Evolutionary conservation across 2,329 filamentous ascomycete genomes (phyloP).

Genomic region (Stachybotrys chlorohalonatus): DNA sequence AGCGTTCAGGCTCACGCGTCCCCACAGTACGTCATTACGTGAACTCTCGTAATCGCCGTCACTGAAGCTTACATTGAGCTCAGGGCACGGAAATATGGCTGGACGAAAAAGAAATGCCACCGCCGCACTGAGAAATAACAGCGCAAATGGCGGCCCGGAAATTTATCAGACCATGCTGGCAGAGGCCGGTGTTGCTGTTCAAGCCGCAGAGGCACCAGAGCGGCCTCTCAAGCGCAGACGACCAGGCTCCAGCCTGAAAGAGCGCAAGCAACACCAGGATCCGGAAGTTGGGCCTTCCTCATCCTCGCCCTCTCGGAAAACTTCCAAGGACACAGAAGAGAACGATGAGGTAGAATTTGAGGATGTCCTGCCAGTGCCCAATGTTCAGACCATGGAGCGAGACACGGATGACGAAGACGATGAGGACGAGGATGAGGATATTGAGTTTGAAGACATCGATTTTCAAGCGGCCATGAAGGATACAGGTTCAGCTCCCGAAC

Average conservation of each 20-base stretch:
- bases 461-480: slow-evolving; percentile 23
- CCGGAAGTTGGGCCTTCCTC: background rate
- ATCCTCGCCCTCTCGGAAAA: background rate
- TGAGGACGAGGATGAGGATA: slow-evolving; percentile 28
- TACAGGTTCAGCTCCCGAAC: slow-evolving; percentile 10
- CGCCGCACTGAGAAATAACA: slow-evolving; percentile 9
- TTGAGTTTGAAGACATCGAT: slow-evolving; percentile 40
- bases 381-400: slow-evolving; percentile 40
- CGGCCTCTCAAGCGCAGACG: slow-evolving; percentile 31
- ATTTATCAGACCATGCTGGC: slow-evolving; percentile 41
- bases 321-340: slow-evolving; percentile 19
- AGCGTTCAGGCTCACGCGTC: slow-evolving; percentile 6
- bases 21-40: background rate
- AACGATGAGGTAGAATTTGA: slow-evolving; percentile 41
- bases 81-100: slow-evolving; percentile 16
- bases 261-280: background rate
- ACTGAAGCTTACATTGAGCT: background rate
- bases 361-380: slow-evolving; percentile 38
- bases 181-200: slow-evolving; percentile 32
- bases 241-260: slow-evolving; percentile 8
- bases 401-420: slow-evolving; percentile 37
- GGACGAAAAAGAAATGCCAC: slow-evolving; percentile 17
- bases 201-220: slow-evolving; percentile 18
- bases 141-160: slow-evolving; percentile 18
- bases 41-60: background rate